These are phyloP conservation scores for Clarireedia monteithiana DNA, from an alignment of 2,329 filamentous ascomycete species.

Conservation along the genomic window DNA sequence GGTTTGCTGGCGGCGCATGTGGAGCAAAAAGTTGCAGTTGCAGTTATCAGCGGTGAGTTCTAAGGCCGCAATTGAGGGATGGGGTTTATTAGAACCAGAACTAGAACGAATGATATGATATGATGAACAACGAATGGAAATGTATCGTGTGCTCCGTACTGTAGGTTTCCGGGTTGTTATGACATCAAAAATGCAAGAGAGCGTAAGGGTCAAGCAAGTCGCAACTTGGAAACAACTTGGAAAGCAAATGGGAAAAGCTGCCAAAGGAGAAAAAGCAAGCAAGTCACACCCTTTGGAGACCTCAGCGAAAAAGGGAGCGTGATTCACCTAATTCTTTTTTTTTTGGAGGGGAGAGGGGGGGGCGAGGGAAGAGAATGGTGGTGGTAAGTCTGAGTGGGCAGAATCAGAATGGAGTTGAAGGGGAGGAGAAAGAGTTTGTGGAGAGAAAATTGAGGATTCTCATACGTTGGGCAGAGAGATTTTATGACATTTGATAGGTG, in stretches of 20 bases:
- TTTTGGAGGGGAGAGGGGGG: too few species aligned
- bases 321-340: neutral
- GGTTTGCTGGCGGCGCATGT: slow-evolving; percentile 10
- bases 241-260: too few species aligned
- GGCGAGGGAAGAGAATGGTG: neutral
- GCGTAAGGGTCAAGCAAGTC: neutral
- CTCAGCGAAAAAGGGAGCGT: neutral
- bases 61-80: slow-evolving; percentile 1
- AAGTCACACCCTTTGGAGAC: too few species aligned
- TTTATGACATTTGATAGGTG: too few species aligned
- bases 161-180: neutral
- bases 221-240: too few species aligned
- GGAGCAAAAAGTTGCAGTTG: slow-evolving; percentile 1
- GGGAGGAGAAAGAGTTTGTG: neutral
- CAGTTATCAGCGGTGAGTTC: slow-evolving; percentile 8
- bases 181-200: neutral
- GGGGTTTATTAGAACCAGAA: neutral
- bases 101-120: neutral
- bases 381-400: neutral
- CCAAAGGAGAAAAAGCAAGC: too few species aligned
- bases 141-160: too few species aligned
- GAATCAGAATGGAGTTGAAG: neutral
- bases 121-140: too few species aligned
- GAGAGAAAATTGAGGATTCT: too few species aligned
- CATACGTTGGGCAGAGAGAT: too few species aligned